These are phyloP conservation scores for Leptomonas pyrrhocoris DNA, from an alignment of 208 protist genomes.

Conservation along the genomic window DNA sequence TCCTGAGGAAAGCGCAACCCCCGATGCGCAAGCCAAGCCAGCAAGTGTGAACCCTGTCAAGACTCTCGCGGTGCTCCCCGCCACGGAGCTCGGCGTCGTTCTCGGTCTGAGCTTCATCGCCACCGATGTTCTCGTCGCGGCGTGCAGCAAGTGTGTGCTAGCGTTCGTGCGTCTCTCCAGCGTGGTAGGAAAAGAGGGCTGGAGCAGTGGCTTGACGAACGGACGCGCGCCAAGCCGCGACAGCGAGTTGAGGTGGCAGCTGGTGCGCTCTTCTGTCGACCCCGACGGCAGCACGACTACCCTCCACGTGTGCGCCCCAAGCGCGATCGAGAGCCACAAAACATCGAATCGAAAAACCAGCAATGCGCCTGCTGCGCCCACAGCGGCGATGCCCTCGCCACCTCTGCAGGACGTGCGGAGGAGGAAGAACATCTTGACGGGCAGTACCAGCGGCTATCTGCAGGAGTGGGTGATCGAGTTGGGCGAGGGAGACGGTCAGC, in stretches of 20 bases:
- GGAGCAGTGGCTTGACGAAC: background rate
- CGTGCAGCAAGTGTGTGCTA: slow-evolving; percentile 24
- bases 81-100: slow-evolving; percentile 29
- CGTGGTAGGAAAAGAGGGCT: background rate
- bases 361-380: background rate
- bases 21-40: slow-evolving; percentile 11
- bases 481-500: background rate
- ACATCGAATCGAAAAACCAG: background rate
- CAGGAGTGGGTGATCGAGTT: slow-evolving; percentile 48
- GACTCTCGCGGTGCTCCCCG: slow-evolving; percentile 31
- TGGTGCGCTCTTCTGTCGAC: slow-evolving; percentile 19
- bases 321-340: background rate
- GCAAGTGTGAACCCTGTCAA: slow-evolving; percentile 16
- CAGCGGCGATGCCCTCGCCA: background rate
- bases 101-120: slow-evolving; percentile 21
- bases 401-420: background rate
- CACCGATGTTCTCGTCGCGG: slow-evolving; percentile 21
- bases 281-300: slow-evolving; percentile 27
- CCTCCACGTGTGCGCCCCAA: slow-evolving; percentile 30
- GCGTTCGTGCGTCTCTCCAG: slow-evolving; percentile 20
- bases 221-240: background rate
- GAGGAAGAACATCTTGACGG: slow-evolving; percentile 39
- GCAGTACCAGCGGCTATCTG: slow-evolving; percentile 65
- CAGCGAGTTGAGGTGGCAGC: slow-evolving; percentile 17
- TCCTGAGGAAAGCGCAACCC: background rate